Base-by-base conservation (phyloP, 2,329 filamentous ascomycete genomes). In the Zarea fungicola region DNA sequence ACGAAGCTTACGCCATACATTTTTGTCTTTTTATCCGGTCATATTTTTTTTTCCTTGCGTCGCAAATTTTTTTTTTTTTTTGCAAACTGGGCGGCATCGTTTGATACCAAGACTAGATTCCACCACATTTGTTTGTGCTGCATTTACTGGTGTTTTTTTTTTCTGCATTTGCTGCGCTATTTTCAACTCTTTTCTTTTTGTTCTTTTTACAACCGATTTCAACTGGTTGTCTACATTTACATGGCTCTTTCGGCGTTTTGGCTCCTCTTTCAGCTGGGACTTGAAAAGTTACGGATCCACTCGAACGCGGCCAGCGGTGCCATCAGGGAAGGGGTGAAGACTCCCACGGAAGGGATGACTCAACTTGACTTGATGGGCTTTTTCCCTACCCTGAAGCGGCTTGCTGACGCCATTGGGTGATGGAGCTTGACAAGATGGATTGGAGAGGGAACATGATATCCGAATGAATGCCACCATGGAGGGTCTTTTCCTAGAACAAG, bases 81-180 rank as follows among this genome's bases (percentile, higher is more conserved):
- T 37, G 40, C 47, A 44, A 40, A 42, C 26, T 40, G 41, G 47
- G 47, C 46, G 46, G 46, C 47, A 49, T 49, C 40, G 32, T 49
- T 49, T 43, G 47, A 49, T 49, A 49, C 41, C 47, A 49, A 49
- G 25, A 43, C 47, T 49, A 49, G 47, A 49, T 49, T 49, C 35
- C 32, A 44, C 47, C 34, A 40, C 39, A 43, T 32, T 25, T 32
- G 32, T 44, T 48, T 34, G 41, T 49, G 47, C 44, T 44, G 47
- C 47, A 49, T 49, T 49, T 49, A 49, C 47, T 37, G 47, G 47
- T 49, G 47, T 48, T 46, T 52, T 51, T n/a, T n/a, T n/a, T n/a
- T n/a, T n/a, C n/a, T 53, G 51, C 50, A 56, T 54, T 54, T 45
- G 16, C 23, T 54, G 49, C 51, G 50, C 44, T 52, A 50, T 52